Evolutionary conservation across 352 stramenopile species (phyloP).

Genomic region (Phytophthora hybrid): DNA sequence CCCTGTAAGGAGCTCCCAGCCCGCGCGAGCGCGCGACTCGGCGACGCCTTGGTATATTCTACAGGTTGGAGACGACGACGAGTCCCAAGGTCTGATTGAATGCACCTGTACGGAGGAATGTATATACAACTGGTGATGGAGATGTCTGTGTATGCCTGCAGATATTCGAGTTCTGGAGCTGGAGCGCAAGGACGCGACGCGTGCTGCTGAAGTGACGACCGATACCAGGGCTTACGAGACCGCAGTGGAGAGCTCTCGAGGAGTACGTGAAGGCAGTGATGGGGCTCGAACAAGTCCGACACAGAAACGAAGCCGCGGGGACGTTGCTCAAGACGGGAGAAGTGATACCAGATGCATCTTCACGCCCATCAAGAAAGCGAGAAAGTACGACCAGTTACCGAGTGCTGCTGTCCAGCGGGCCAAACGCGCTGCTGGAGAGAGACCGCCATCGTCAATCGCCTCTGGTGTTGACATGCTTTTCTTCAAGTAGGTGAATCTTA

Average conservation of each 20-base stretch:
- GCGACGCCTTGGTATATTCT: constrained; percentile 69
- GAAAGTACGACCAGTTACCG: constrained; percentile 27
- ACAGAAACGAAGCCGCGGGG: constrained; percentile 7
- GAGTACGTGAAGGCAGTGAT: neutral
- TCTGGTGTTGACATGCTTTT: constrained; percentile 41
- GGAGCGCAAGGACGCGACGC: constrained; percentile 38
- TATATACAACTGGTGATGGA: neutral
- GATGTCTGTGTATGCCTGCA: constrained; percentile 22
- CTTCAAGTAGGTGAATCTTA: constrained; percentile 48
- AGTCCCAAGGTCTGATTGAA: constrained; percentile 54
- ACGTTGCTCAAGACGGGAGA: constrained; percentile 11
- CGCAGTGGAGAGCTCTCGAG: neutral
- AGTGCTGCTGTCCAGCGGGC: constrained; percentile 1
- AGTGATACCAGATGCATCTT: constrained; percentile 54
- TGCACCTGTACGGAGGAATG: neutral
- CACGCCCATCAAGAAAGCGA: constrained; percentile 61
- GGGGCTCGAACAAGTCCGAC: constrained; percentile 8
- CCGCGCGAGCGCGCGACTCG: constrained; percentile 16
- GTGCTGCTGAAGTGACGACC: neutral
- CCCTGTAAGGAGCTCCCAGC: constrained; percentile 27
- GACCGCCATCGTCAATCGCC: constrained; percentile 37
- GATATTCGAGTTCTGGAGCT: constrained; percentile 68
- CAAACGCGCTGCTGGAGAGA: constrained; percentile 2
- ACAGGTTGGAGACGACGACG: constrained; percentile 45
- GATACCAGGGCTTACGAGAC: neutral